These are phyloP conservation scores for Monosporascus sp. DNA, from an alignment of 2,329 filamentous ascomycete genomes.

Conservation along the genomic window DNA sequence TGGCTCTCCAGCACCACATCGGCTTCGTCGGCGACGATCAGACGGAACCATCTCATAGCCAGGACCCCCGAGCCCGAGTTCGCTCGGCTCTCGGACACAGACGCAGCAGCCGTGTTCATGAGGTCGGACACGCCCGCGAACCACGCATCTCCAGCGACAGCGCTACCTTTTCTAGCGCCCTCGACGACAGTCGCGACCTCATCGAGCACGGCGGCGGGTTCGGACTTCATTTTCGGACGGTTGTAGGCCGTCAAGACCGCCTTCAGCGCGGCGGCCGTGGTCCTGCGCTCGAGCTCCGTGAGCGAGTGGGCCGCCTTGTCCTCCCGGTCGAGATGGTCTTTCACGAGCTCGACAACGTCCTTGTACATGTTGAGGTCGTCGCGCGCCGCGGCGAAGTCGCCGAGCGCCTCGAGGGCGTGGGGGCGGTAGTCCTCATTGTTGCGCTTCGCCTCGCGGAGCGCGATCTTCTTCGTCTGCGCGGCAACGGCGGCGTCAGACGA, in stretches of 20 bases:
- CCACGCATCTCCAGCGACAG: slow-evolving; percentile 46
- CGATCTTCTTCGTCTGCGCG: slow-evolving; percentile 72
- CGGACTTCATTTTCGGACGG: slow-evolving; percentile 31
- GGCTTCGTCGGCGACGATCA: slow-evolving; percentile 40
- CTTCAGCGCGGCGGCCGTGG: slow-evolving; percentile 46
- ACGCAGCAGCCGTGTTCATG: slow-evolving; percentile 28
- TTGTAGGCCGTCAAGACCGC: slow-evolving; percentile 46
- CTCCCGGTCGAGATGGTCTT: slow-evolving; percentile 42
- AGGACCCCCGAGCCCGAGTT: slow-evolving; percentile 10
- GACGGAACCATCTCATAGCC: slow-evolving; percentile 36
- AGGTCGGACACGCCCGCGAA: slow-evolving; percentile 45
- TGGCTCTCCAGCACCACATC: slow-evolving; percentile 49
- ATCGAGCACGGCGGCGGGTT: slow-evolving; percentile 33
- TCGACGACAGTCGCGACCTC: slow-evolving; percentile 35
- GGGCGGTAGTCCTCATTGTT: slow-evolving; percentile 82
- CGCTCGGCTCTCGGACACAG: slow-evolving; percentile 7
- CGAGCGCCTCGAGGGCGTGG: slow-evolving; percentile 67
- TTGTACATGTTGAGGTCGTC: slow-evolving; percentile 65
- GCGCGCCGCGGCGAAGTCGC: slow-evolving; percentile 63
- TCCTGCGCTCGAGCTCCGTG: slow-evolving; percentile 37
- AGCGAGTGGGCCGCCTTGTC: slow-evolving; percentile 21
- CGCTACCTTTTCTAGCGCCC: slow-evolving; percentile 26
- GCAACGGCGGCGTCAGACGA: slow-evolving; percentile 46
- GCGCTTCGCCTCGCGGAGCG: slow-evolving; percentile 80
- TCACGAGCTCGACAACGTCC: slow-evolving; percentile 59